phyloP scores from a whole-genome alignment of 1,284 basidiomycete genomes.

The Violaceomyces palustris region DNA sequence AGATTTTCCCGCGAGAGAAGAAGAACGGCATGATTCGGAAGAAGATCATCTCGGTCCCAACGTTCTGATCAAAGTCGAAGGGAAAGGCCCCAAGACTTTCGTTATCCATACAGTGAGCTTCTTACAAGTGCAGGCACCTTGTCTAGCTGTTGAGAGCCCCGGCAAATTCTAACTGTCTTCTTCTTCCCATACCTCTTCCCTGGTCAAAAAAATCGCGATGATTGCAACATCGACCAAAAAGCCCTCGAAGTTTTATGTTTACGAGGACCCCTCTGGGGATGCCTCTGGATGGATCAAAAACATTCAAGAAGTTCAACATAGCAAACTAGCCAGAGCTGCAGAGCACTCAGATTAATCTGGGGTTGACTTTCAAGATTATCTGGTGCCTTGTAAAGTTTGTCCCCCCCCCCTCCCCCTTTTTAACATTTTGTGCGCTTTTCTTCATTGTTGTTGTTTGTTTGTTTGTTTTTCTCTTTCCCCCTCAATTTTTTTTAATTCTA shows the following conservation, averaged over 20 bases:
- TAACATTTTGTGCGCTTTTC: too few relatives aligned
- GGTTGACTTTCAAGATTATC: too few relatives aligned
- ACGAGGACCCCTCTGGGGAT: constrained; percentile 42
- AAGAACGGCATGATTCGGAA: neutral
- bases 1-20: neutral
- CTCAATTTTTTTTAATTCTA: too few relatives aligned
- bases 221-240: constrained; percentile 4
- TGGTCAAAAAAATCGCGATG: neutral
- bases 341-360: too few relatives aligned
- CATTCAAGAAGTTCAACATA: constrained; percentile 26
- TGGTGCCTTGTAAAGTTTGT: too few relatives aligned
- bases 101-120: constrained; percentile 16
- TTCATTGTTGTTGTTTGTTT: too few relatives aligned
- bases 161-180: neutral
- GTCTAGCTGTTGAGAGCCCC: neutral
- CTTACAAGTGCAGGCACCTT: too few relatives aligned
- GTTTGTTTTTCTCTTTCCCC: too few relatives aligned
- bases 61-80: constrained; percentile 27
- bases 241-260: constrained; percentile 10
- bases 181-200: neutral
- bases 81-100: constrained; percentile 18
- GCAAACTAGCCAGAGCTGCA: too few relatives aligned
- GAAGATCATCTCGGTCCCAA: constrained; percentile 17
- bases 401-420: too few relatives aligned
- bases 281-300: constrained; percentile 26